Percentiles rank a stretch among this genome's conserved stretches.
Conservation (phyloP, 345 rosid species). For the Cochlearia excelsa region DNA sequence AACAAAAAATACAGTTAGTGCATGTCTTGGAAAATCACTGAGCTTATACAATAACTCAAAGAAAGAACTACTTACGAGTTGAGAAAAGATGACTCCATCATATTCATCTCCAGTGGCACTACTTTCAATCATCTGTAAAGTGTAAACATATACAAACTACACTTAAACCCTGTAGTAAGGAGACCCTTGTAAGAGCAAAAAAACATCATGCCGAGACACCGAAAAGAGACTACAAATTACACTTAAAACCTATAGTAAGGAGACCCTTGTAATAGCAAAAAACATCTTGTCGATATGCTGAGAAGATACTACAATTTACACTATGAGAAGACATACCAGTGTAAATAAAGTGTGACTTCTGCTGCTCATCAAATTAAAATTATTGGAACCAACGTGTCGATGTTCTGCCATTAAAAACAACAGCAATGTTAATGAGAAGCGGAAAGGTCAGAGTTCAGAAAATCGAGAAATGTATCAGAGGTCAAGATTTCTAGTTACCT, state of each 20-base stretch:
- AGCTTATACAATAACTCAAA: slow-evolving; percentile 17
- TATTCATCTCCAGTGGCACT: slow-evolving; percentile 90
- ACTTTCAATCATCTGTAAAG: slow-evolving; percentile 96
- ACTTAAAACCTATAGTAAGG: slow-evolving; percentile 19
- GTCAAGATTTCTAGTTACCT: slow-evolving; percentile 46
- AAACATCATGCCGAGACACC: slow-evolving; percentile 14
- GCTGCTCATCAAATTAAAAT: slow-evolving; percentile 93
- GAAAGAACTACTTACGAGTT: slow-evolving; percentile 64
- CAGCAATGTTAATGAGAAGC: slow-evolving; percentile 14
- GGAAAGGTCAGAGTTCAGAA: slow-evolving; percentile 9
- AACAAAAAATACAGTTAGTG: slow-evolving; percentile 25
- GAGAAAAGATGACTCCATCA: slow-evolving; percentile 98
- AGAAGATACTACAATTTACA: slow-evolving; percentile 10
- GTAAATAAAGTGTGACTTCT: slow-evolving; percentile 99
- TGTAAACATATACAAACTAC: slow-evolving; percentile 30
- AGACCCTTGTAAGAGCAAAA: slow-evolving; percentile 7
- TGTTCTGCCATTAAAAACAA: slow-evolving; percentile 62
- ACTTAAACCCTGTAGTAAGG: slow-evolving; percentile 16
- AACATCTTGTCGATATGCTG: slow-evolving; percentile 8
- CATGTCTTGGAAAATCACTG: slow-evolving; percentile 9
- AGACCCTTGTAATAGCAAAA: slow-evolving; percentile 16
- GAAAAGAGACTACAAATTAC: not conserved
- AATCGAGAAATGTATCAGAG: slow-evolving; percentile 7
- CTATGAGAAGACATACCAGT: slow-evolving; percentile 49
- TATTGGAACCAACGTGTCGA: slow-evolving; percentile 99